Evolutionary conservation across 768 basidiomycete species (phyloP), one percentile per base, ranked within the genome.

Genomic region (Pholiota microspora): DNA sequence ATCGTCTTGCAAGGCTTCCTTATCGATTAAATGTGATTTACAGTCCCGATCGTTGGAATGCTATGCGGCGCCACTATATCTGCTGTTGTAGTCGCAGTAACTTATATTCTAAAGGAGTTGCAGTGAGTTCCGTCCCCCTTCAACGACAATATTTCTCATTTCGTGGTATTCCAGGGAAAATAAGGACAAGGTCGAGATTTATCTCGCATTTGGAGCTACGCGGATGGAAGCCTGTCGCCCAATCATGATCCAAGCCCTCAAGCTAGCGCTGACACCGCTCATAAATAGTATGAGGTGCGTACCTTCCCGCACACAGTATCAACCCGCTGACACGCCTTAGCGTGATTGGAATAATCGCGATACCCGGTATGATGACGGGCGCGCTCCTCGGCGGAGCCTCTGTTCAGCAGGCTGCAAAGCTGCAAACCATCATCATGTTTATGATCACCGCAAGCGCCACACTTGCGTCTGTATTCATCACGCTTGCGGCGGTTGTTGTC

Each of bases 381-480:
- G 90, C 93, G 4, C 87, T 95, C 56, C 83, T 94, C 10, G 94
- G 90, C 10, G 93, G 92, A 0, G 82, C 89, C 9, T 85, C 86
- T 27, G 89, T 94, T 36, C 79, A 90, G 16, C 91, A 92, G 69
- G 94, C 93, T 0, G 90, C 90, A 2, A 83, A 85, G 49, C 72
- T 94, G 13, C 94, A 94, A 62, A 94, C 94, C 87, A 85, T 95
- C 54, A 92, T 95, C 72, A 90, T 94, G 85, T 94, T 95, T 70
- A 90, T 94, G 88, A 91, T 94, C 42, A 85, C 86, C 2, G 85
- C 92, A 0, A 81, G 84, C 54, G 88, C 88, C 0, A 82, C 86
- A 0, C 78, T 95, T 23, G 81, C 88, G 10, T 78, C 85, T 2
- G 84, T 91, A 51, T 72, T 81, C 49, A 80, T 83, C 2, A 85